Evolutionary conservation across 2,329 filamentous ascomycete genomes (phyloP).

Genomic region (Graphilbum sp.): DNA sequence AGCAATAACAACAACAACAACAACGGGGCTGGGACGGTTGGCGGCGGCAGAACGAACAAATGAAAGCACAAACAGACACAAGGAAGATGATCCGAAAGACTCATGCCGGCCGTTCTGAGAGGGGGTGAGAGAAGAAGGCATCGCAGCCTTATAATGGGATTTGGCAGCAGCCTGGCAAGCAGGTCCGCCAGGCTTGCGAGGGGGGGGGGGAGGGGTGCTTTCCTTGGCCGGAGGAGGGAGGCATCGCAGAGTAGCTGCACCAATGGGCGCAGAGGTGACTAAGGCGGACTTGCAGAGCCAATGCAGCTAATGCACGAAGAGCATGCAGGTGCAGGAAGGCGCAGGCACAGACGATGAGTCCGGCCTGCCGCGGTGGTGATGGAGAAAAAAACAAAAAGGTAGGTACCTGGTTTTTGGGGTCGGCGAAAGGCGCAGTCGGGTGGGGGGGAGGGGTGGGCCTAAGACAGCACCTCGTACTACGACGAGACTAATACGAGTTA

Average conservation of each 20-base stretch:
- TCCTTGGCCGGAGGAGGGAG: background rate
- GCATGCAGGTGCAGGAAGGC: slow-evolving; percentile 7
- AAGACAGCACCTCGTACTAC: too few species aligned
- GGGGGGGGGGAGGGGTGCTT: background rate
- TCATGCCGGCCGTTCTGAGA: slow-evolving; percentile 11
- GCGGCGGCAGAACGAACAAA: slow-evolving; percentile 12
- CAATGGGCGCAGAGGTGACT: slow-evolving; percentile 7
- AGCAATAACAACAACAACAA: slow-evolving; percentile 7
- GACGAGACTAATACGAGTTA: too few species aligned
- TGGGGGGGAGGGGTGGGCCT: background rate
- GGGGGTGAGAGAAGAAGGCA: slow-evolving; percentile 20
- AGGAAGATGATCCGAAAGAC: slow-evolving; percentile 7
- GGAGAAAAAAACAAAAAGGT: too few species aligned
- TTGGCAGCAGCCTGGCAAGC: slow-evolving; percentile 21
- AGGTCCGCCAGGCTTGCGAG: too few species aligned
- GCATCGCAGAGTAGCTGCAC: slow-evolving; percentile 1
- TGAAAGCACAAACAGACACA: slow-evolving; percentile 12
- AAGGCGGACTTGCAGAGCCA: slow-evolving; percentile 6
- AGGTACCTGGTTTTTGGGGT: slow-evolving; percentile 4
- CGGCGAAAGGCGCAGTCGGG: slow-evolving; percentile 1
- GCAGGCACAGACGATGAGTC: slow-evolving; percentile 4
- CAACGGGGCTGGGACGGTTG: too few species aligned
- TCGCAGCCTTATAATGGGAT: slow-evolving; percentile 37
- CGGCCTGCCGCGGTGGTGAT: background rate
- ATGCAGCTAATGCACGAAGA: slow-evolving; percentile 13